Percentiles rank a stretch among this genome's conserved stretches.
Conservation (phyloP, 768 basidiomycete genomes). For the Phylloporus scabripes region DNA sequence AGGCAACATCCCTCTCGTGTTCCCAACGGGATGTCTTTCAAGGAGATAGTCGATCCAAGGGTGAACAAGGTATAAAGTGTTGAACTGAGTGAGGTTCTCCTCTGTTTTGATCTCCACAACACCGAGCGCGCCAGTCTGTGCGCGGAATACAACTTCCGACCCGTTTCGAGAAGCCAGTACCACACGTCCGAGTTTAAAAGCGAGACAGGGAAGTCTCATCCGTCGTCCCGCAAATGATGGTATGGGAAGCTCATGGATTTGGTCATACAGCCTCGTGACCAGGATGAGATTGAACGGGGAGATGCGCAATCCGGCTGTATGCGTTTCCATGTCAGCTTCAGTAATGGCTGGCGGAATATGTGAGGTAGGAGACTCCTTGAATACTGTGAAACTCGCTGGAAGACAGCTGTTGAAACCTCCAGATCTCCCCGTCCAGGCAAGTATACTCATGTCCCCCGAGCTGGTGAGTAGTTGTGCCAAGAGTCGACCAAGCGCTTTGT, state of each 20-base stretch:
- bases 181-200: constrained; percentile 1
- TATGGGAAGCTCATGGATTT: neutral
- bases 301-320: neutral
- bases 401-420: constrained; percentile 6
- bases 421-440: constrained; percentile 6
- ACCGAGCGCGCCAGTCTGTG: neutral
- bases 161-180: neutral
- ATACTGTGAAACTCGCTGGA: neutral
- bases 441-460: constrained; percentile 4
- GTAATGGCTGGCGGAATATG: neutral
- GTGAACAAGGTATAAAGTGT: neutral
- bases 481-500: constrained; percentile 7
- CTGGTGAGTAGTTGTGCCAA: constrained; percentile 6
- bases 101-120: constrained; percentile 4
- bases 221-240: neutral
- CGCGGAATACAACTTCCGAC: neutral
- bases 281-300: neutral
- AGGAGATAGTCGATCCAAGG: constrained; percentile 13
- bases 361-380: neutral
- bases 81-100: constrained; percentile 3
- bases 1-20: neutral
- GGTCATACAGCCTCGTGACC: constrained; percentile 2
- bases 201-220: constrained; percentile 9
- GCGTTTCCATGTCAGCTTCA: neutral
- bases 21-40: neutral